Evolutionary conservation across 306 rosid species (phyloP).

Genomic region (Sophora flavescens): DNA sequence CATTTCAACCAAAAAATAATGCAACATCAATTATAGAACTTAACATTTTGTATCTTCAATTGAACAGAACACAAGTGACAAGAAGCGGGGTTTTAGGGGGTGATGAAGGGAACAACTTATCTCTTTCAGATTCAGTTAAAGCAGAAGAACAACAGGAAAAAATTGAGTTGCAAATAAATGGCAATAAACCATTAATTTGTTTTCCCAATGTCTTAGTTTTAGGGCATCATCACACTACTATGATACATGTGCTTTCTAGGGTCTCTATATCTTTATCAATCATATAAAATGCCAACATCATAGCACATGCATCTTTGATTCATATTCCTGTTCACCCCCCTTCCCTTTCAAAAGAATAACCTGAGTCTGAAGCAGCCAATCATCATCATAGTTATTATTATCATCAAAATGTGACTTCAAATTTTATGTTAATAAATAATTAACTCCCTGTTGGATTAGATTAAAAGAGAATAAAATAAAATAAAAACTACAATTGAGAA

Average conservation of each 20-base stretch:
- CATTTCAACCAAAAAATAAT: too few species aligned
- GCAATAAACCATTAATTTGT: not conserved
- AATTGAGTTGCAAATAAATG: not conserved
- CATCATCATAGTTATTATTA: slow-evolving; percentile 37
- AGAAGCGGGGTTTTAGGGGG: not conserved
- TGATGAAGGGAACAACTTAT: too few species aligned
- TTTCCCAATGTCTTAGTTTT: not conserved
- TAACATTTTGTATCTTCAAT: not conserved
- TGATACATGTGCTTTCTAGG: not conserved
- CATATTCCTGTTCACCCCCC: slow-evolving; percentile 44
- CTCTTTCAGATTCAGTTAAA: not conserved
- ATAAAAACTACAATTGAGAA: not conserved
- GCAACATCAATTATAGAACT: not conserved
- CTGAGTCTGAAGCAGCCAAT: slow-evolving; percentile 36
- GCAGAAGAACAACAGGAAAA: not conserved
- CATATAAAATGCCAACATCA: slow-evolving; percentile 13
- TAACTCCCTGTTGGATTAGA: not conserved
- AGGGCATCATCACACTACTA: not conserved
- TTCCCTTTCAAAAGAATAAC: slow-evolving; percentile 35
- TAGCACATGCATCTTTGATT: slow-evolving; percentile 55
- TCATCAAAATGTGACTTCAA: slow-evolving; percentile 37
- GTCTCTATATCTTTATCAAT: slow-evolving; percentile 18
- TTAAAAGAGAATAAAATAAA: too few species aligned
- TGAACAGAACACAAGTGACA: not conserved
- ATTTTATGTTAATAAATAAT: slow-evolving; percentile 31